These are phyloP conservation scores for Aspergillus haitiensis DNA, from an alignment of 495 filamentous ascomycete species.

Conservation along the genomic window DNA sequence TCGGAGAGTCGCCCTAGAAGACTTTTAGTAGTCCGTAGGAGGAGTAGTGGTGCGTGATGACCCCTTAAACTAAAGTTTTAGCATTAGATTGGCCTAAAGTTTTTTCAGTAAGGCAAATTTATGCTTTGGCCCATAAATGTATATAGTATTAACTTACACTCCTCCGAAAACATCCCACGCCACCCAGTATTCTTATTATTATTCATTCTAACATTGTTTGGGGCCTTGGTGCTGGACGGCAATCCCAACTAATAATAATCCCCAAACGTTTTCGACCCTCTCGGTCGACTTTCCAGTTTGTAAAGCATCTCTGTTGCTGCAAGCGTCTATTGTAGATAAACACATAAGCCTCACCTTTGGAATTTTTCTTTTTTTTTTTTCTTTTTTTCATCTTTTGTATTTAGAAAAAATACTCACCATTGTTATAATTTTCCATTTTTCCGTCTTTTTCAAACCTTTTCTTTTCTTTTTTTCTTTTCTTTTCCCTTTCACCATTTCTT, in stretches of 20 bases:
- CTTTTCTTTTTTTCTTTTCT: background rate
- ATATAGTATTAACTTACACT: no score
- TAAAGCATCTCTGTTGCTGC: background rate
- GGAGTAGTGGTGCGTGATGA: no score
- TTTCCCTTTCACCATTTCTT: background rate
- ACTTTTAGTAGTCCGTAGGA: no score
- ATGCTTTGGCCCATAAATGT: background rate
- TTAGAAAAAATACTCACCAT: background rate
- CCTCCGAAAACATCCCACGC: slow-evolving; percentile 18
- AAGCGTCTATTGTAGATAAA: background rate
- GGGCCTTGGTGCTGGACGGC: no score
- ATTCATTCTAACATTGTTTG: no score
- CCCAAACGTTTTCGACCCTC: no score
- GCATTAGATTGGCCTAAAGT: background rate
- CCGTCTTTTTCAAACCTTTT: background rate
- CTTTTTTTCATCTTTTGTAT: background rate
- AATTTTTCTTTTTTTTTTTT: background rate
- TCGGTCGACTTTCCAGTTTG: no score
- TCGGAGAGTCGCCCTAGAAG: no score
- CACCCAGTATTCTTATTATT: background rate
- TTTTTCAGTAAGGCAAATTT: background rate
- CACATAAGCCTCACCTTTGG: background rate
- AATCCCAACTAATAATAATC: no score
- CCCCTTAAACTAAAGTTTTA: no score
- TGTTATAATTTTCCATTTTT: background rate